These are phyloP conservation scores for Hibiscus syriacus DNA, from an alignment of 345 rosid genomes.

Conservation along the genomic window DNA sequence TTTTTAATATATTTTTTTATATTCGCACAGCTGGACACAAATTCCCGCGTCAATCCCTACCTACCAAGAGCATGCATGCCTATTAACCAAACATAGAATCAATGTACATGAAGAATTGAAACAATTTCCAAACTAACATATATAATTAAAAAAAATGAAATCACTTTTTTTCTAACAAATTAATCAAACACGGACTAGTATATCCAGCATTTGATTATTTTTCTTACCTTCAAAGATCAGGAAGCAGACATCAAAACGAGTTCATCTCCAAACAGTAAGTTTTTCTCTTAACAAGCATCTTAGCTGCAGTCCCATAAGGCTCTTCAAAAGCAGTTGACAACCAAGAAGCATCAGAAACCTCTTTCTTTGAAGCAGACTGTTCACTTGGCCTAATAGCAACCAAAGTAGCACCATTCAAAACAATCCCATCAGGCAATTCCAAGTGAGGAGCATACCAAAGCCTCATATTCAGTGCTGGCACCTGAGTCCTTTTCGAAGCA, in stretches of 20 bases:
- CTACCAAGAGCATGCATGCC: not conserved
- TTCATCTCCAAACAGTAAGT: constrained; percentile 98
- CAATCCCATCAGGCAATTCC: constrained; percentile 78
- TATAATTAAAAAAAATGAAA: too few species aligned
- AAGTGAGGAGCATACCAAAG: constrained; percentile 89
- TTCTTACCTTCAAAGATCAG: constrained; percentile 23
- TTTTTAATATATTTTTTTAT: too few species aligned
- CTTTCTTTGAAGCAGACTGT: constrained; percentile 47
- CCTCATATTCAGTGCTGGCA: constrained; percentile 88
- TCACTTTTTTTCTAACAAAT: too few species aligned
- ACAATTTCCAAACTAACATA: too few species aligned
- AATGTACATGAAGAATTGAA: not conserved
- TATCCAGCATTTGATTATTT: not conserved
- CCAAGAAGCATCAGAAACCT: constrained; percentile 68
- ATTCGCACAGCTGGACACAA: too few species aligned
- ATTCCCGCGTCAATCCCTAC: too few species aligned
- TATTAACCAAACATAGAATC: not conserved
- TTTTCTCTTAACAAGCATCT: constrained; percentile 83
- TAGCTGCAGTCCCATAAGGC: constrained; percentile 79
- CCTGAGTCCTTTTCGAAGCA: constrained; percentile 88
- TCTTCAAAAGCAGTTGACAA: constrained; percentile 76
- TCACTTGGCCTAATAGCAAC: constrained; percentile 94
- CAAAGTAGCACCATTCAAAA: constrained; percentile 81
- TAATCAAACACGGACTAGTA: not conserved
- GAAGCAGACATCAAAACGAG: constrained; percentile 48